Base-by-base conservation (phyloP, 2,329 filamentous ascomycete genomes). In the Scleromitrula shiraiana region DNA sequence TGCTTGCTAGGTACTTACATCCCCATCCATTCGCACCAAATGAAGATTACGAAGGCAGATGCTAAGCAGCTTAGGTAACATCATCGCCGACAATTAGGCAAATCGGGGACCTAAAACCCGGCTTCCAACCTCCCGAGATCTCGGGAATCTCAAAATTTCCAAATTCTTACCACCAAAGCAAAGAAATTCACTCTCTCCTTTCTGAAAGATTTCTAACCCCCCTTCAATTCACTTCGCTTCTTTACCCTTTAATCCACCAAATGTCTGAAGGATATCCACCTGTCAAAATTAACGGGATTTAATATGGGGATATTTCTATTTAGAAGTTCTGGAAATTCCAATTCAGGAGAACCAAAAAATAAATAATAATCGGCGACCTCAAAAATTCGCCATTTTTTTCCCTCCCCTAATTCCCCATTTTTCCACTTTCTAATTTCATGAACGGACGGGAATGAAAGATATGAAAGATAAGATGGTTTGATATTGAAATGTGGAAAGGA, bases 291-390 rank as follows among this genome's bases (percentile, higher is more conserved):
- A n/a, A n/a, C n/a, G n/a, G n/a, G n/a, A n/a, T n/a, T n/a, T n/a
- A n/a, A n/a, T n/a, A n/a, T n/a, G 14, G 30, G 8, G 30, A 5
- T 4, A 7, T 17, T 33, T 33, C 9, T 7, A 14, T 15, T 14
- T n/a, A 33, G 30, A 33, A 33, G 30, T n/a, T 33, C 17, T 33
- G 17, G 14, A n/a, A 33, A 33, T 17, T 10, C 6, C 7, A 19
- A 12, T 37, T 37, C 7, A 4, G 33, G 33, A 37, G 33, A 9
- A 37, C 20, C n/a, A n/a, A n/a, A n/a, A n/a, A n/a, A n/a, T n/a
- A n/a, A n/a, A n/a, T n/a, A n/a, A 47, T 47, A 47, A 47, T 47
- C 45, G 45, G n/a, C 45, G 45, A 47, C 45, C 45, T 47, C 45
- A 35, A 26, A 19, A 19, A n/a, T 7, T 17, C 10, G 19, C 19